Base-by-base conservation (phyloP, 2,329 filamentous ascomycete genomes). In the Penicillium sp. region DNA sequence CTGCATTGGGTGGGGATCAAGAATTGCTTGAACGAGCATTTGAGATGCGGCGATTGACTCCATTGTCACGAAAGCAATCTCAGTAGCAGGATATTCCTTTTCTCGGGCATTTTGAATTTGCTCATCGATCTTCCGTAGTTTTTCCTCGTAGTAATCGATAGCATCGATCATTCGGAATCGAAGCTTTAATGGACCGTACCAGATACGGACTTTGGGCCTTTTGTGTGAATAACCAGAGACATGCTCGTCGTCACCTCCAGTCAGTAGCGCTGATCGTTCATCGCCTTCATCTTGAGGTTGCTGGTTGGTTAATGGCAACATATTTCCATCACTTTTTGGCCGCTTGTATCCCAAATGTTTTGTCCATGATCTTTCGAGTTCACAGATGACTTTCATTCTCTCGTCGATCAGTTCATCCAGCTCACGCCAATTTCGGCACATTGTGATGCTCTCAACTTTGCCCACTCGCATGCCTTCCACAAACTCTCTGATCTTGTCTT, bases 21-120 rank as follows among this genome's bases (percentile, higher is more conserved):
- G 85, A 10, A 96, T 87, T 4, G 94, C 92, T 73, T 99, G 94
- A 40, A 96, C 90, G 23, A 92, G 90, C 91, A 97, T 96, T 76
- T 99, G 94, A 60, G 83, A 85, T 18, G 92, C 88, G 13, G 92
- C 90, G 46, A 96, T 94, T 3, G 91, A 94, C 75, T 97, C 90
- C 91, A 99, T 95, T 0, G 94, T 97, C 36, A 99, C 90, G 71
- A 99, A 97, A 1, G 95, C 95, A 56, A 95, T 82, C 45, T 93
- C 88, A 0, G 87, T 92, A 0, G 94, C 81, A 6, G 81, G 77
- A 65, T 91, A 97, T 3, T 88, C 82, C 70, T 90, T 89, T 65
- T 85, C 84, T 27, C 94, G 84, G 10, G 91, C 84, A 7, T 75
- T 74, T 7, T 75, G 73, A 47, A 99, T 90, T 61, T 86, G 81